Percentiles rank a stretch among this genome's conserved stretches.
phyloP scores from a whole-genome alignment of 495 filamentous ascomycete species.

The Penicillium cataractarum region DNA sequence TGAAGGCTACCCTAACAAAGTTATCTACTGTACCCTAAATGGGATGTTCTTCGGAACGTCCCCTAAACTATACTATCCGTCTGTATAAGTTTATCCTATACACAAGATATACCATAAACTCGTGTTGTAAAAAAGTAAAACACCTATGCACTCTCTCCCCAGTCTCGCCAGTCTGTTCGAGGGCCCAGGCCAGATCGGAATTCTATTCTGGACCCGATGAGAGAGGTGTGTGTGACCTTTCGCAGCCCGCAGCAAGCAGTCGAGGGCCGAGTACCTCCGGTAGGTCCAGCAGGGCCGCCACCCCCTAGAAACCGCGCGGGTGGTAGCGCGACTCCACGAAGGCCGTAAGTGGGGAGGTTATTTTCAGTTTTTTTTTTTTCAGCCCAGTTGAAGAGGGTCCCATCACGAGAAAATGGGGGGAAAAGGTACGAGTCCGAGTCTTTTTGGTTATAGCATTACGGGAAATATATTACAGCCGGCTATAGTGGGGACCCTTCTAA shows the following conservation, averaged over 20 bases:
- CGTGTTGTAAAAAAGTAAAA: not conserved
- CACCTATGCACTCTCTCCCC: not conserved
- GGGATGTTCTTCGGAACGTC: not conserved
- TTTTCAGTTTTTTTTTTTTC: constrained; percentile 7
- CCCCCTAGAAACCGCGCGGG: constrained; percentile 44
- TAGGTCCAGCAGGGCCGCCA: constrained; percentile 33
- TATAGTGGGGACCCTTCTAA: not conserved
- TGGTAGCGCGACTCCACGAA: constrained; percentile 35
- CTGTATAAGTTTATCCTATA: not conserved
- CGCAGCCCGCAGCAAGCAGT: constrained; percentile 6
- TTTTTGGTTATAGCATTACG: not conserved
- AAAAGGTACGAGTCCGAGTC: not conserved
- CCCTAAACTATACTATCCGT: not conserved
- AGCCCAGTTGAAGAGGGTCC: constrained; percentile 11
- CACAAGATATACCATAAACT: not conserved
- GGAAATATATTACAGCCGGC: not conserved
- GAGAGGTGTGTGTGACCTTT: constrained; percentile 2
- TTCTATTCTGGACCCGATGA: constrained; percentile 15
- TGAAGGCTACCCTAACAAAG: no score
- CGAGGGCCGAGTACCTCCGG: not conserved
- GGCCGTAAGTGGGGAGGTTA: constrained; percentile 17
- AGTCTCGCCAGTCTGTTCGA: not conserved
- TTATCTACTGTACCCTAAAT: not conserved
- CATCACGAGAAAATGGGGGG: not conserved
- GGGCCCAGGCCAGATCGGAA: constrained; percentile 15